phyloP scores from a whole-genome alignment of 2,329 filamentous ascomycete genomes.

The Podosphaera fusca region DNA sequence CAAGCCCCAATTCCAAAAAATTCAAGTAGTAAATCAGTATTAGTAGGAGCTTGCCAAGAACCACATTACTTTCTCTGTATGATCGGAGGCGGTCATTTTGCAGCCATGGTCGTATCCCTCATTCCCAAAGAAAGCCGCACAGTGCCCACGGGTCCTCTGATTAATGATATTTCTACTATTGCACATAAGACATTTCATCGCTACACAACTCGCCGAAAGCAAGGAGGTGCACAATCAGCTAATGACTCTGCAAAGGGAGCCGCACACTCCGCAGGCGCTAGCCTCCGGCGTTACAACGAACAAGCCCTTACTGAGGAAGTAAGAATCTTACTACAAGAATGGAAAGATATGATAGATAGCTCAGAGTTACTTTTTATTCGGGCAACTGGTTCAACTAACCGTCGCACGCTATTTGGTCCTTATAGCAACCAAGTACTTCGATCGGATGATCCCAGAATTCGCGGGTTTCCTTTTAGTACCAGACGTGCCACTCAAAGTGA shows the following conservation, averaged over 20 bases:
- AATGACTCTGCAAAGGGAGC: constrained; percentile 87
- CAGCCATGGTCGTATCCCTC: constrained; percentile 82
- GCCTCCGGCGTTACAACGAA: constrained; percentile 81
- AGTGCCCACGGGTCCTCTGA: constrained; percentile 41
- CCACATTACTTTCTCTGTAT: constrained; percentile 93
- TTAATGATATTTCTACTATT: constrained; percentile 66
- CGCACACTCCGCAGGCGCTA: constrained; percentile 82
- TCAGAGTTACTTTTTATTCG: constrained; percentile 73
- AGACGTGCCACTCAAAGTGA: constrained; percentile 80
- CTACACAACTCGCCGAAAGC: constrained; percentile 88
- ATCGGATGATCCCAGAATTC: constrained; percentile 54
- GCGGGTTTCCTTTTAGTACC: constrained; percentile 85
- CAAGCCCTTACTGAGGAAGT: constrained; percentile 76
- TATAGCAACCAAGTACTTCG: constrained; percentile 73
- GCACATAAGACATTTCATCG: constrained; percentile 96
- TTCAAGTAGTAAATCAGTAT: constrained; percentile 32
- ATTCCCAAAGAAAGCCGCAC: constrained; percentile 57
- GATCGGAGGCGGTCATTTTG: constrained; percentile 95
- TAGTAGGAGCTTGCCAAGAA: constrained; percentile 34
- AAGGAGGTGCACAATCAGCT: constrained; percentile 83
- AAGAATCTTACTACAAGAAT: constrained; percentile 54
- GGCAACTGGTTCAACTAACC: constrained; percentile 68
- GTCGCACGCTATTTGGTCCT: constrained; percentile 68
- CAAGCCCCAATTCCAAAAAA: constrained; percentile 24
- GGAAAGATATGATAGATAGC: constrained; percentile 67